phyloP scores from a whole-genome alignment of 78 protist genomes.

The Salpingoeca rosetta region DNA sequence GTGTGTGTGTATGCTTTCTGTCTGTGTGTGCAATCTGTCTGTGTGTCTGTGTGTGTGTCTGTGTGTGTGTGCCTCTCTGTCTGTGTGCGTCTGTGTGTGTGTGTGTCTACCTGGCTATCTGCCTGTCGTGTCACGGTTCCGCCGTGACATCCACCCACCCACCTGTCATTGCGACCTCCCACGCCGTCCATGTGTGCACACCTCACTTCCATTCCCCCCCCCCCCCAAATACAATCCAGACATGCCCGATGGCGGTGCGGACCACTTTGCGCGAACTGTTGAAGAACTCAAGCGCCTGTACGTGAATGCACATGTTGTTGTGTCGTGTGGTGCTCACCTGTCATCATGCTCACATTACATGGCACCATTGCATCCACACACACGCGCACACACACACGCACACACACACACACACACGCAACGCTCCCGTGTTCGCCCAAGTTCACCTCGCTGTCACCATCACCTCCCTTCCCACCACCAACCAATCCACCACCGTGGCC shows the following conservation, averaged over 20 bases:
- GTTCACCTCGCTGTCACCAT: not conserved
- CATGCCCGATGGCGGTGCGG: conserved; percentile 70
- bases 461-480: not conserved
- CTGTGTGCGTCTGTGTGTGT: no score
- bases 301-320: not conserved
- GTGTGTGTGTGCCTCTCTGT: not conserved
- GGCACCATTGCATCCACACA: no score
- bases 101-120: no score
- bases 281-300: conserved; percentile 30
- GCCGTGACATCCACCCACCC: no score
- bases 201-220: not conserved
- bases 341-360: no score
- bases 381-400: no score
- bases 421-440: no score
- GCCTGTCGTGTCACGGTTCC: no score
- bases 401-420: no score
- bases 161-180: no score
- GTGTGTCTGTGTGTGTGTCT: not conserved
- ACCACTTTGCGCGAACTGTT: conserved; percentile 61
- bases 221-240: conserved; percentile 13
- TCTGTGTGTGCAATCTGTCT: not conserved
- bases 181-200: not conserved
- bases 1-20: not conserved
- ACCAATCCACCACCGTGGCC: no score
- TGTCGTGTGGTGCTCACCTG: not conserved